These are phyloP conservation scores for Nakataea oryzae DNA, from an alignment of 2,329 filamentous ascomycete species.

Conservation along the genomic window DNA sequence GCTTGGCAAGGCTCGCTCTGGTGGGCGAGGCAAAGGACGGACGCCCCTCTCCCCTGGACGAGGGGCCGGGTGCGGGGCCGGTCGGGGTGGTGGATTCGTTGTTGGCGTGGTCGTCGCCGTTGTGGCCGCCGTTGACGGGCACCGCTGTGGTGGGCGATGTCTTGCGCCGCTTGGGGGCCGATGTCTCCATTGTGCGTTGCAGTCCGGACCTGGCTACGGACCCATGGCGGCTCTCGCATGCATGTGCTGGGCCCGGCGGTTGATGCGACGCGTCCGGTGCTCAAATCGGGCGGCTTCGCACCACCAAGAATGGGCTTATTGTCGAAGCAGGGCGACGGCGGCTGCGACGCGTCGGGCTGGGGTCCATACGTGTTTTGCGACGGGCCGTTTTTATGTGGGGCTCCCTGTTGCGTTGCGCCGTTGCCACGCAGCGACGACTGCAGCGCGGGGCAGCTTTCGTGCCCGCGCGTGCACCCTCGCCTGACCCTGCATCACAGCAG, in stretches of 20 bases:
- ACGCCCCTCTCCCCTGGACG: conserved; percentile 17
- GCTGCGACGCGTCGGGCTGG: background rate
- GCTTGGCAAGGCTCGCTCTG: conserved; percentile 49
- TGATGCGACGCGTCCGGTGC: background rate
- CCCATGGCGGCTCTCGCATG: background rate
- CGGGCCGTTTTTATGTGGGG: background rate
- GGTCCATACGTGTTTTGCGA: background rate
- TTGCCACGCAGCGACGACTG: background rate
- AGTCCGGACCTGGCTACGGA: background rate
- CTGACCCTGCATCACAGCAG: too few relatives aligned
- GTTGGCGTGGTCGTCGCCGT: conserved; percentile 6
- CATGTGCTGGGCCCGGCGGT: background rate
- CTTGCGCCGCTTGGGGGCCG: conserved; percentile 54
- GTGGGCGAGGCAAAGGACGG: conserved; percentile 60
- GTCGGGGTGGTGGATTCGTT: conserved; percentile 26
- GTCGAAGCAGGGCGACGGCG: background rate
- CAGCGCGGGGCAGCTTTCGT: background rate
- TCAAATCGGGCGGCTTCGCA: background rate
- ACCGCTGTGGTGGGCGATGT: conserved; percentile 43
- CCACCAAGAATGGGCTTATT: background rate
- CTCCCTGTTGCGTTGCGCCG: too few relatives aligned
- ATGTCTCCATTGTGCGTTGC: conserved; percentile 36
- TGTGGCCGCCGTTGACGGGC: conserved; percentile 16
- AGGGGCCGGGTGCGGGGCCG: conserved; percentile 11
- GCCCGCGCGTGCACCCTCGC: too few relatives aligned